Conservation (phyloP, 495 filamentous ascomycete species). For the Xylaria curta region DNA sequence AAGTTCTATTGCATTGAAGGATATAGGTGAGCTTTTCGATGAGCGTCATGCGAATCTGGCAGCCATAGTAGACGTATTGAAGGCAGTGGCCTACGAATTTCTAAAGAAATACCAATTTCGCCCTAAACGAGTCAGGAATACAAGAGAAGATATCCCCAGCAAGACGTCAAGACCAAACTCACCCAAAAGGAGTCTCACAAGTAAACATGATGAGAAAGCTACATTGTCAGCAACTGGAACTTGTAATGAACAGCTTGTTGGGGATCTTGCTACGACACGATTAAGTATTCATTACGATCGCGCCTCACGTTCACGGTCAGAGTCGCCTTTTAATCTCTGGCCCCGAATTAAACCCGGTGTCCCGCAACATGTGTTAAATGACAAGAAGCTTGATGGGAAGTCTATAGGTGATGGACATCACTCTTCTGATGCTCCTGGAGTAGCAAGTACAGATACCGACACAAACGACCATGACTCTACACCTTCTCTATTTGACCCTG, state of each 20-base stretch:
- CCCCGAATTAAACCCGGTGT: conserved; percentile 70
- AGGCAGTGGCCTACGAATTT: conserved; percentile 69
- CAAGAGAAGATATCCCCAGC: background rate
- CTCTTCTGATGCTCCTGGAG: background rate
- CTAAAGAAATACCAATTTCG: conserved; percentile 70
- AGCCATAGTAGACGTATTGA: conserved; percentile 64
- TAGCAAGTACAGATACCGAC: background rate
- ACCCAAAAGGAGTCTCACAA: background rate
- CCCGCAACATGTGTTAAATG: conserved; percentile 23
- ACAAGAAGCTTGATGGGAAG: conserved; percentile 7
- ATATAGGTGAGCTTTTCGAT: conserved; percentile 45
- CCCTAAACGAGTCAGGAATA: conserved; percentile 42
- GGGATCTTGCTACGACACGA: conserved; percentile 40
- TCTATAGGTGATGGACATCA: background rate
- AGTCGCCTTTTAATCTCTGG: conserved; percentile 66
- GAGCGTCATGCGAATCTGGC: conserved; percentile 45
- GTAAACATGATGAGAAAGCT: background rate
- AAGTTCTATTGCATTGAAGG: background rate
- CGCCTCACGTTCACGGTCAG: conserved; percentile 28
- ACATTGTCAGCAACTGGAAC: conserved; percentile 21
- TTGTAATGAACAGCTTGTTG: conserved; percentile 13
- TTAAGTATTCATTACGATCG: conserved; percentile 36
- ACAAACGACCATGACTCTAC: background rate
- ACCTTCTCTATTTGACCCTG: conserved; percentile 9
- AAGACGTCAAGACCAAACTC: background rate